A percentile compares a stretch with the other conserved stretches of the same genome.
These are phyloP conservation scores for Chaetomium fimeti DNA, from an alignment of 495 filamentous ascomycete species.

Conservation along the genomic window DNA sequence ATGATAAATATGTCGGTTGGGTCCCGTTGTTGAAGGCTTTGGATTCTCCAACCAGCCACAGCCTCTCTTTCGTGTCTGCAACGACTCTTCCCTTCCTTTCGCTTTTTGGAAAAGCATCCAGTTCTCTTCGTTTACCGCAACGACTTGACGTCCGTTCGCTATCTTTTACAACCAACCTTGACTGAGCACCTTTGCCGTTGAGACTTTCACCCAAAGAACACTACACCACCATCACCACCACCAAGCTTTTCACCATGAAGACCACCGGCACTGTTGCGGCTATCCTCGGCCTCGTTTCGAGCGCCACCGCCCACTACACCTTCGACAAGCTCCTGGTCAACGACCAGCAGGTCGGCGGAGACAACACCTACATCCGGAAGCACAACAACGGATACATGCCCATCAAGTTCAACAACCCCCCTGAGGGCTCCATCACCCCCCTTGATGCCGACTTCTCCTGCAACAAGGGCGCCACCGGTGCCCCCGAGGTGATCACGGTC, in stretches of 20 bases:
- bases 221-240: neutral
- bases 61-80: constrained; percentile 2
- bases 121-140: constrained; percentile 6
- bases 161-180: neutral
- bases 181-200: neutral
- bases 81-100: neutral
- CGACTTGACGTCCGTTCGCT: constrained; percentile 13
- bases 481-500: constrained; percentile 6
- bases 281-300: constrained; percentile 7
- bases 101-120: neutral
- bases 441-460: constrained; percentile 9
- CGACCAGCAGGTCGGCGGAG: constrained; percentile 8
- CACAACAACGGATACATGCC: constrained; percentile 11
- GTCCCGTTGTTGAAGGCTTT: neutral
- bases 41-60: constrained; percentile 3
- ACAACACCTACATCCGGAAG: constrained; percentile 8
- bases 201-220: neutral
- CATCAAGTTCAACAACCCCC: constrained; percentile 7
- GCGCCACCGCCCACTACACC: constrained; percentile 8
- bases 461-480: constrained; percentile 11
- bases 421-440: neutral
- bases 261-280: constrained; percentile 3
- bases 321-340: constrained; percentile 13
- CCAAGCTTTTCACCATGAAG: constrained; percentile 1
- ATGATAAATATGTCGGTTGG: constrained; percentile 2